Evolutionary conservation across 495 filamentous ascomycete species (phyloP).

Genomic region (Parathielavia appendiculata): DNA sequence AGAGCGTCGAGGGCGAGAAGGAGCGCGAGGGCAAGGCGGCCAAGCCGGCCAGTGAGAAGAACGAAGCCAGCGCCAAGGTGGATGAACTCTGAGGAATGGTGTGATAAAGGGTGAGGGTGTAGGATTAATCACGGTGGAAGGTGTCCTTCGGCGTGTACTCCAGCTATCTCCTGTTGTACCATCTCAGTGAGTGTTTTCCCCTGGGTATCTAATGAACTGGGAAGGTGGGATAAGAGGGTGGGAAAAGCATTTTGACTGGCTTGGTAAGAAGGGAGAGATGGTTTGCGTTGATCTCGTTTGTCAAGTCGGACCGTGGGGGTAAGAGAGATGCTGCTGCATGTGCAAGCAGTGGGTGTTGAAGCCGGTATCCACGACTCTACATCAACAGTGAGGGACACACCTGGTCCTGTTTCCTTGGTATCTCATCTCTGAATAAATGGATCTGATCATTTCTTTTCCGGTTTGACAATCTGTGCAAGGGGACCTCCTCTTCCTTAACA

Average conservation of each 20-base stretch:
- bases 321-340: background rate
- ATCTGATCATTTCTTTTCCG: background rate
- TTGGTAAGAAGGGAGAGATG: background rate
- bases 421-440: background rate
- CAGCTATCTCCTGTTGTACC: background rate
- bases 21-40: constrained; percentile 53
- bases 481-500: background rate
- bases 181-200: background rate
- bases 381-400: background rate
- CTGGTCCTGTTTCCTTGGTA: constrained; percentile 7
- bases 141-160: background rate
- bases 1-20: constrained; percentile 59
- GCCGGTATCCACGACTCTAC: background rate
- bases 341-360: no score
- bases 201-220: background rate
- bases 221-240: background rate
- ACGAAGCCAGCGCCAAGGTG: constrained; percentile 50
- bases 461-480: no score
- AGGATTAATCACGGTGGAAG: background rate
- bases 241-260: background rate
- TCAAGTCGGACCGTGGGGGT: background rate
- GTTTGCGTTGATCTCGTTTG: constrained; percentile 4
- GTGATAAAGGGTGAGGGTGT: constrained; percentile 5
- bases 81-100: constrained; percentile 9
- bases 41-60: constrained; percentile 72